Evolutionary conservation across 805 yeast genomes (phyloP), one percentile per base, ranked within the genome.

Genomic region (Wickerhamiella lipophila): DNA sequence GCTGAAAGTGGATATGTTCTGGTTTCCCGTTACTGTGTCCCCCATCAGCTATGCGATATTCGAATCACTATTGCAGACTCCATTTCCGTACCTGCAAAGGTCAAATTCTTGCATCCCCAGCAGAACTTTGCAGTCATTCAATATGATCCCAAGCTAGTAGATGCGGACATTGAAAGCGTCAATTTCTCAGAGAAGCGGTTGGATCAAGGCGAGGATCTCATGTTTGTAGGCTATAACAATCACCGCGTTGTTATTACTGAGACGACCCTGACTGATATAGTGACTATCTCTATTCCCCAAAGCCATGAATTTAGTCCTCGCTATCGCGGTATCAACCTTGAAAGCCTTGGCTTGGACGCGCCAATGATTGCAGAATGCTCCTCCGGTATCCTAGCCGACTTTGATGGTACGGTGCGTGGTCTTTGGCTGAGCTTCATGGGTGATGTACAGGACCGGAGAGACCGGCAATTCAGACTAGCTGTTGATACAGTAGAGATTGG

Each of bases 381-480:
- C 23, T 75, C 92, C 2, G 96, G 96, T 56, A 74, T 86, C 2
- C 64, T 88, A 39, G 80, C 83, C 3, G 87, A 83, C 60, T 64
- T 72, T 38, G 83, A 81, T 58, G 96, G 96, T 11, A 74, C 79
- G 0, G 75, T 88, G 11, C 74, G 89, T 53, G 94, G 92, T 0
- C 67, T 88, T 49, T 88, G 96, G 96, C 64, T 87, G 53, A 74
- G 89, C 1, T 86, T 76, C 62, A 70, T 86, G 47, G 95, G 94
- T 15, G 95, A 84, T 55, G 74, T 78, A 44, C 50, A 55, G 6
- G 77, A 77, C 46, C 64, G 67, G 12, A 70, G 74, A 13, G 92
- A 83, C 55, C 73, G 77, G 22, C 71, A 76, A 52, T 81, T 79
- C 62, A 68, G 78, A 50, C 78, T 83, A 72, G 95, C 94, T 15